Evolutionary conservation across 139 green algal genomes (phyloP), one percentile per base, ranked within the genome.

Genomic region (Chlorella sp.): DNA sequence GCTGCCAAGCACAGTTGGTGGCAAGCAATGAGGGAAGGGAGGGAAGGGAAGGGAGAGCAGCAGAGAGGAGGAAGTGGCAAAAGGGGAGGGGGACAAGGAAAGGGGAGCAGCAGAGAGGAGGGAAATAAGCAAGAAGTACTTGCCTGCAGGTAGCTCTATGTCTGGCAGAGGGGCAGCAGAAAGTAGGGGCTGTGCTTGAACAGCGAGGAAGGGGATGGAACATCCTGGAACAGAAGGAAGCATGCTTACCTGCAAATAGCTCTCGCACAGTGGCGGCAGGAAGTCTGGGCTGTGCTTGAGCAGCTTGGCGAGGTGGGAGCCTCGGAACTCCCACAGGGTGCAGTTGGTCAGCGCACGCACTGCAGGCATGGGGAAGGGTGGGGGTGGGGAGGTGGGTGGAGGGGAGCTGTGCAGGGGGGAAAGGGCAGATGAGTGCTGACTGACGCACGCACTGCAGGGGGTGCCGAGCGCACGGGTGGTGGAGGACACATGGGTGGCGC

Each of bases 191-290:
- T n/a, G n/a, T n/a, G n/a, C n/a, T n/a, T n/a, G n/a, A n/a, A n/a
- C n/a, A n/a, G n/a, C n/a, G n/a, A n/a, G n/a, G 66, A 30, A 3
- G 66, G 66, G 19, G 66, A 73, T 30, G 66, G 66, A 73, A 30
- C 66, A n/a, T n/a, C n/a, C n/a, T n/a, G n/a, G n/a, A n/a, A n/a
- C n/a, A n/a, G n/a, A 73, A 28, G 66, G 22, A n/a, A n/a, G n/a
- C n/a, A 81, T 68, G 71, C 89, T 32, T 39, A 90, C 89, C 83
- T 91, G 61, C 76, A 91, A n/a, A 89, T 91, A 42, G 82, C 76
- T 32, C 77, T 91, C 60, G 86, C 89, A 80, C 3, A 88, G 82
- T 36, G 86, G 57, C 64, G 76, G 86, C 86, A 89, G 26, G 34
- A 85, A 66, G 34, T 30, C 75, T 1, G 86, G 86, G 76, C 57